Conservation (phyloP, 139 green algal genomes). For the Zygnema cylindricum region DNA sequence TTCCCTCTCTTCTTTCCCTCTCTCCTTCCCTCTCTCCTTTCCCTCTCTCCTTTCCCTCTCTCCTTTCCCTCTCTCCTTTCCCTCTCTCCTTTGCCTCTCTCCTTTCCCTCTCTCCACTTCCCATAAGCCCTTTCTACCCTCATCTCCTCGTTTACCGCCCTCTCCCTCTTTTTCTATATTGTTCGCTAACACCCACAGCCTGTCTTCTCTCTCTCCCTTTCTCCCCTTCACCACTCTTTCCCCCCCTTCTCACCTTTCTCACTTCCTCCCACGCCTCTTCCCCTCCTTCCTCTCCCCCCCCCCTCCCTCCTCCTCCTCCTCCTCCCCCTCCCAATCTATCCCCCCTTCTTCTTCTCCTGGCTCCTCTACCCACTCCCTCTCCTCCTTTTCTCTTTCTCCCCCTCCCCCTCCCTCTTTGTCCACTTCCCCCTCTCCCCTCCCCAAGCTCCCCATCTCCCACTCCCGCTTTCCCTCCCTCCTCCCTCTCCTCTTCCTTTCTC, state of each 20-base stretch:
- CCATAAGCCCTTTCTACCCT: neutral
- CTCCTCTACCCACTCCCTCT: neutral
- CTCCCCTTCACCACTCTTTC: neutral
- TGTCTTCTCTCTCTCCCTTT: neutral
- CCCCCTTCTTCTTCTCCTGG: neutral
- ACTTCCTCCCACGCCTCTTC: neutral
- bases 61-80: neutral
- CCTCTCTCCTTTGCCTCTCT: neutral
- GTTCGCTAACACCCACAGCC: neutral
- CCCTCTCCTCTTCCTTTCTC: neutral
- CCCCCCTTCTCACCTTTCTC: neutral
- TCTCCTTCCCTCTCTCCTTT: neutral
- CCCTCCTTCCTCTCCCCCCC: no score
- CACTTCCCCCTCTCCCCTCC: neutral
- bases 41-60: neutral
- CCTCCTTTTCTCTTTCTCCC: neutral
- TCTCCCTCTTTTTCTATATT: neutral
- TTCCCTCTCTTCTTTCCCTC: neutral
- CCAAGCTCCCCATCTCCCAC: neutral
- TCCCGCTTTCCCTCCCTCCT: neutral
- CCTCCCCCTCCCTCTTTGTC: neutral
- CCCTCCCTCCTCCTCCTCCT: neutral
- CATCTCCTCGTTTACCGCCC: neutral
- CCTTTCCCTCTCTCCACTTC: neutral
- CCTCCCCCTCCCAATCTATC: neutral